Conservation (phyloP, 441 rosid genomes). For the Populus hybrid region DNA sequence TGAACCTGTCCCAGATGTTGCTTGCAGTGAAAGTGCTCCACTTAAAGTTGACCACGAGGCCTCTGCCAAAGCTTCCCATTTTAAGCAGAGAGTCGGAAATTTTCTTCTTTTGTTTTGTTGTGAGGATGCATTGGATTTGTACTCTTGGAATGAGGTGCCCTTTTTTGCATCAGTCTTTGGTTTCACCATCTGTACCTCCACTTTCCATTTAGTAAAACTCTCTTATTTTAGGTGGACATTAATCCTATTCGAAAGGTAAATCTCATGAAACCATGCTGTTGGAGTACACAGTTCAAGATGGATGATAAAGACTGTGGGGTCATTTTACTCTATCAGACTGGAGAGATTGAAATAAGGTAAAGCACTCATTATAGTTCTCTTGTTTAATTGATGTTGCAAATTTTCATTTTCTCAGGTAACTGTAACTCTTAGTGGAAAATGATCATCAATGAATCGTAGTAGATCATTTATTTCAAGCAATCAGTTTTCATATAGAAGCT, state of each 20-base stretch:
- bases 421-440: not conserved
- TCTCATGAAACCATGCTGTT: constrained; percentile 64
- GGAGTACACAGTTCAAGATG: constrained; percentile 60
- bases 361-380: constrained; percentile 10
- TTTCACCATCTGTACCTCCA: constrained; percentile 17
- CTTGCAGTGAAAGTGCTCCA: constrained; percentile 34
- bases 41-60: constrained; percentile 34
- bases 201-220: constrained; percentile 27
- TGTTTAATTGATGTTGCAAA: constrained; percentile 1
- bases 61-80: constrained; percentile 30
- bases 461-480: not conserved
- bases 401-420: not conserved
- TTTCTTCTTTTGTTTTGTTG: constrained; percentile 52
- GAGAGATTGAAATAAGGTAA: constrained; percentile 77
- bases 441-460: not conserved
- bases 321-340: constrained; percentile 65
- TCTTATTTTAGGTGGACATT: constrained; percentile 49
- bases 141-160: constrained; percentile 59
- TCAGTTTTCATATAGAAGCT: constrained; percentile 13
- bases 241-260: constrained; percentile 42
- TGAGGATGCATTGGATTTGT: constrained; percentile 56
- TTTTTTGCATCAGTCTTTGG: constrained; percentile 17
- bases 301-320: constrained; percentile 53
- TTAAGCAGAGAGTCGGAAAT: constrained; percentile 31
- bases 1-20: constrained; percentile 29